Percentiles rank a stretch among this genome's conserved stretches.
phyloP scores from a whole-genome alignment of 1,284 basidiomycete genomes.

The Ceratobasidium sp. region DNA sequence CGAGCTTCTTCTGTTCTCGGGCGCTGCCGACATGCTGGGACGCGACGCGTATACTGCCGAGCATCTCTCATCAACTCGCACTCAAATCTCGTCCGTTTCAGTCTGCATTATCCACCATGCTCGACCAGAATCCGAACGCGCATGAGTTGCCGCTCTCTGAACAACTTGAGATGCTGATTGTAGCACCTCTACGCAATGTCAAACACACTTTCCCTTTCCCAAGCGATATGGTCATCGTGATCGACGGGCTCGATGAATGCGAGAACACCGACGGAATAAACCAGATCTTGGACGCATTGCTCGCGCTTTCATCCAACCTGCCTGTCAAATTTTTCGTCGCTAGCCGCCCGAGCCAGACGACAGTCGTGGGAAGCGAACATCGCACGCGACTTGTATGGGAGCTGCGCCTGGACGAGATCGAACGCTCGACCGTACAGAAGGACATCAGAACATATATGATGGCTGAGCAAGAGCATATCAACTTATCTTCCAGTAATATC shows the following conservation, averaged over 20 bases:
- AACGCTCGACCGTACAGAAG: not conserved
- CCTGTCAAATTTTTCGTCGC: conserved; percentile 10
- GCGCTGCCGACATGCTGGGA: not conserved
- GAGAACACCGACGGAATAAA: not conserved
- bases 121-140: not conserved
- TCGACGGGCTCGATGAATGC: conserved; percentile 22
- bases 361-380: not conserved
- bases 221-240: conserved; percentile 8
- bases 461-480: not conserved
- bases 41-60: not conserved
- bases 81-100: conserved; percentile 1
- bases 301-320: not conserved
- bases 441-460: conserved; percentile 8
- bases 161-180: not conserved
- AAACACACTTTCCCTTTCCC: not conserved
- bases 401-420: not conserved
- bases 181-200: not conserved
- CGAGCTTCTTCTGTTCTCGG: conserved; percentile 8
- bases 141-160: not conserved
- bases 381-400: not conserved
- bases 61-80: not conserved
- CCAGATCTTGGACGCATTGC: not conserved
- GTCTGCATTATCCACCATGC: not conserved
- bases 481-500: not conserved
- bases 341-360: conserved; percentile 1